Evolutionary conservation across 805 yeast species (phyloP).

Genomic region (Zygosaccharomyces kombuchaensis): DNA sequence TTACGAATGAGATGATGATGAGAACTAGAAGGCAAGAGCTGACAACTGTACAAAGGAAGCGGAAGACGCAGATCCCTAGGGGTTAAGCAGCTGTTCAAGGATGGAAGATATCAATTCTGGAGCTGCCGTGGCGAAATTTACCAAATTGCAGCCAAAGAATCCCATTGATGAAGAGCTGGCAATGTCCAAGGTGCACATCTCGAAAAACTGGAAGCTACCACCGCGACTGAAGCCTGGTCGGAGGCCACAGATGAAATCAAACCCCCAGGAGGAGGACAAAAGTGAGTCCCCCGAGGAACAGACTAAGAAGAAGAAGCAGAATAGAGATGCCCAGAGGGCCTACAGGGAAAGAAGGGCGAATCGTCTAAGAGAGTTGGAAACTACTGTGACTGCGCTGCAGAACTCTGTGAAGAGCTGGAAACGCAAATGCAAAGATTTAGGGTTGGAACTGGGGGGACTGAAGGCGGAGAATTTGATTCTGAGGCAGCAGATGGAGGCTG

Average conservation of each 20-base stretch:
- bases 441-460: constrained; percentile 10
- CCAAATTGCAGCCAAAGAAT: constrained; percentile 14
- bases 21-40: not conserved
- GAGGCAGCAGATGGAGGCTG: constrained; percentile 2
- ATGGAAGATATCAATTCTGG: constrained; percentile 2
- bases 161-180: constrained; percentile 10
- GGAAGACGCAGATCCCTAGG: not conserved
- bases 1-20: not conserved
- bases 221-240: constrained; percentile 75
- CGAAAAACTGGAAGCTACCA: constrained; percentile 74
- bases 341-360: constrained; percentile 85
- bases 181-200: constrained; percentile 27
- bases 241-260: constrained; percentile 38
- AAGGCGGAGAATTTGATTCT: constrained; percentile 9
- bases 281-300: constrained; percentile 4
- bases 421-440: constrained; percentile 40
- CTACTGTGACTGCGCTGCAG: constrained; percentile 26
- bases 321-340: constrained; percentile 91
- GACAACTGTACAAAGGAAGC: not conserved
- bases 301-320: constrained; percentile 82
- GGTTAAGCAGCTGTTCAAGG: not conserved
- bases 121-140: constrained; percentile 6
- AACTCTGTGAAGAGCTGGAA: constrained; percentile 60
- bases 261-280: constrained; percentile 3
- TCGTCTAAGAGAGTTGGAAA: constrained; percentile 72